Conservation (phyloP, 2,329 filamentous ascomycete genomes). For the Cercospora sp. region DNA sequence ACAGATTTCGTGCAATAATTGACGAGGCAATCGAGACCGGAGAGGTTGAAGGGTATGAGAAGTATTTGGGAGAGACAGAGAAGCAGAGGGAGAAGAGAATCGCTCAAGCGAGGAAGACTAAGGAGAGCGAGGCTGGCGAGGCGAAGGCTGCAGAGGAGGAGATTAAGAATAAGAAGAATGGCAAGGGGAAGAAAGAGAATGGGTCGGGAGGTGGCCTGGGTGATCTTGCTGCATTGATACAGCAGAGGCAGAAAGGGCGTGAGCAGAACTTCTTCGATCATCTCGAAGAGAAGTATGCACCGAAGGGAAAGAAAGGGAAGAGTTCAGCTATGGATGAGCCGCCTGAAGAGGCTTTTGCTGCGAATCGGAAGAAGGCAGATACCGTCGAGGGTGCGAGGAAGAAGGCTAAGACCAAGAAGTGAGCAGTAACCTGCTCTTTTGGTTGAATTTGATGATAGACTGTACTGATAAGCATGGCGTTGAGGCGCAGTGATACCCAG, state of each 20-base stretch:
- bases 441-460: not conserved
- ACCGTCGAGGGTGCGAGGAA: slow-evolving; percentile 8
- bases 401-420: slow-evolving; percentile 6
- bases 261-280: slow-evolving; percentile 65
- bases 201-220: slow-evolving; percentile 33
- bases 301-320: slow-evolving; percentile 53
- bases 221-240: slow-evolving; percentile 73
- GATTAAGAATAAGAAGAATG: slow-evolving; percentile 61
- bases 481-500: not conserved
- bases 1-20: slow-evolving; percentile 77
- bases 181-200: slow-evolving; percentile 42
- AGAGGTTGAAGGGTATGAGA: slow-evolving; percentile 65
- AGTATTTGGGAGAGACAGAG: slow-evolving; percentile 71
- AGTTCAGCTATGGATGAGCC: slow-evolving; percentile 55
- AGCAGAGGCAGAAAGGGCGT: slow-evolving; percentile 66
- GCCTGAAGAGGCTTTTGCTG: slow-evolving; percentile 63
- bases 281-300: slow-evolving; percentile 73
- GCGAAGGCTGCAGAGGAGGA: slow-evolving; percentile 74
- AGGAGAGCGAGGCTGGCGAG: slow-evolving; percentile 61
- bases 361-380: slow-evolving; percentile 39
- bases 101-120: slow-evolving; percentile 65
- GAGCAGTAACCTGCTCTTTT: not conserved
- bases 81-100: slow-evolving; percentile 43
- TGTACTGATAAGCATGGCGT: not conserved
- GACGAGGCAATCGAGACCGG: slow-evolving; percentile 72